Conservation (phyloP, 192 early-diverging fungal genomes). For the Entomortierella lignicola region DNA sequence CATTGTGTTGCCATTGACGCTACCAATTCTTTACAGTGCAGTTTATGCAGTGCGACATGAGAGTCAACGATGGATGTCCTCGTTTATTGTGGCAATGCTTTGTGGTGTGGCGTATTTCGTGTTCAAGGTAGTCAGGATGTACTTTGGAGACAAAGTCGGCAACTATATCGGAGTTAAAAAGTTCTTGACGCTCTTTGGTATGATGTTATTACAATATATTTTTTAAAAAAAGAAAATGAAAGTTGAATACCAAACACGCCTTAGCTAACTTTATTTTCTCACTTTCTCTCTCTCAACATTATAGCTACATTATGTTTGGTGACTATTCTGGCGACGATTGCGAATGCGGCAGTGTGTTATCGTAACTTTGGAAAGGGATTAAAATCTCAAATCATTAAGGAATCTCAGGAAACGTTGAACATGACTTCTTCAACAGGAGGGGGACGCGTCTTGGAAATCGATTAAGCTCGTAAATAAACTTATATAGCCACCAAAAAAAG, state of each 20-base stretch:
- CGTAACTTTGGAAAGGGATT: conserved; percentile 70
- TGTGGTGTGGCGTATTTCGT: conserved; percentile 76
- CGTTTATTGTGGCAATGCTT: conserved; percentile 69
- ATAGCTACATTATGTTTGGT: conserved; percentile 61
- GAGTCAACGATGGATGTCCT: conserved; percentile 65
- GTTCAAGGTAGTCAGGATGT: conserved; percentile 74
- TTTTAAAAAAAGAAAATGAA: too few species aligned
- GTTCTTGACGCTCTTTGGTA: conserved; percentile 83
- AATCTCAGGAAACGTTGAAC: conserved; percentile 5
- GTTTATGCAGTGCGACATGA: conserved; percentile 79
- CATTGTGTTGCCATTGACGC: conserved; percentile 68
- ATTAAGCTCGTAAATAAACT: conserved; percentile 1
- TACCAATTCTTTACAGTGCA: conserved; percentile 70
- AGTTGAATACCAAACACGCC: neutral
- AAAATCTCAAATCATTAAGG: conserved; percentile 55
- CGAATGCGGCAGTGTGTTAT: conserved; percentile 62
- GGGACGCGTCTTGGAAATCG: conserved; percentile 33
- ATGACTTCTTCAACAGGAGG: conserved; percentile 25
- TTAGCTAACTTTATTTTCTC: conserved; percentile 59
- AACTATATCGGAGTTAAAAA: conserved; percentile 66
- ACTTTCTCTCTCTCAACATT: conserved; percentile 2
- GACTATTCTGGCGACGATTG: conserved; percentile 60
- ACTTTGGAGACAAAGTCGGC: conserved; percentile 33
- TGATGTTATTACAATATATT: conserved; percentile 67
- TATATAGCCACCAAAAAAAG: neutral